These are phyloP conservation scores for Chaetomidium leptoderma DNA, from an alignment of 495 filamentous ascomycete species.

Conservation along the genomic window DNA sequence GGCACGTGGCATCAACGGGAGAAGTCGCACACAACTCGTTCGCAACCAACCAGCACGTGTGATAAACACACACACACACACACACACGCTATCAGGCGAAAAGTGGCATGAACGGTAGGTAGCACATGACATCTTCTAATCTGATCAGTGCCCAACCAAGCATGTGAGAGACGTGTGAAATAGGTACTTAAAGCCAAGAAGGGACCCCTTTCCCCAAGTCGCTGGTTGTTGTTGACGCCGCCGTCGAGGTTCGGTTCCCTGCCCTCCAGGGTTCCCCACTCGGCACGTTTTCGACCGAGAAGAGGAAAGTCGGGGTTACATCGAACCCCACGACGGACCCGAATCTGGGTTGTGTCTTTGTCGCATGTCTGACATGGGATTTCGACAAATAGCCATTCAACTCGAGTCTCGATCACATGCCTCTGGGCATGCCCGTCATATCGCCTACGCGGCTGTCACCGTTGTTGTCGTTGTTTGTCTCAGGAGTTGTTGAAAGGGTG, in stretches of 20 bases:
- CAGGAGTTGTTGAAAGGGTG: not conserved
- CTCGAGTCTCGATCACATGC: constrained; percentile 2
- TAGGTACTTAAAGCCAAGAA: constrained; percentile 8
- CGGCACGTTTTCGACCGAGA: constrained; percentile 2
- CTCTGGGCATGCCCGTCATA: not conserved
- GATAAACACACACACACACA: too few species aligned
- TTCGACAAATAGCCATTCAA: not conserved
- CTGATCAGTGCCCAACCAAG: not conserved
- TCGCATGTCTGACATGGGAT: not conserved
- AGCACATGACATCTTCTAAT: too few species aligned
- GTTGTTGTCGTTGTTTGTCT: not conserved
- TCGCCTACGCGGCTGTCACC: not conserved
- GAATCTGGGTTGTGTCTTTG: too few species aligned
- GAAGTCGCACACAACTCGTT: not conserved
- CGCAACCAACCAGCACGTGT: too few species aligned
- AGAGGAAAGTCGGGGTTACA: not conserved
- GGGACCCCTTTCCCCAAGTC: too few species aligned
- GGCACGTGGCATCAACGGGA: too few species aligned
- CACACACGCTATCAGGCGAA: not conserved
- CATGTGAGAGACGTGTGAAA: not conserved
- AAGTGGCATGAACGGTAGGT: too few species aligned
- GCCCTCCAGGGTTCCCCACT: constrained; percentile 1
- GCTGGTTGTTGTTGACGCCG: too few species aligned
- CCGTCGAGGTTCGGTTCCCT: too few species aligned
- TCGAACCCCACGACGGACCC: not conserved